Evolutionary conservation across 2,329 filamentous ascomycete genomes (phyloP).

Genomic region (Claviceps pazoutovae): DNA sequence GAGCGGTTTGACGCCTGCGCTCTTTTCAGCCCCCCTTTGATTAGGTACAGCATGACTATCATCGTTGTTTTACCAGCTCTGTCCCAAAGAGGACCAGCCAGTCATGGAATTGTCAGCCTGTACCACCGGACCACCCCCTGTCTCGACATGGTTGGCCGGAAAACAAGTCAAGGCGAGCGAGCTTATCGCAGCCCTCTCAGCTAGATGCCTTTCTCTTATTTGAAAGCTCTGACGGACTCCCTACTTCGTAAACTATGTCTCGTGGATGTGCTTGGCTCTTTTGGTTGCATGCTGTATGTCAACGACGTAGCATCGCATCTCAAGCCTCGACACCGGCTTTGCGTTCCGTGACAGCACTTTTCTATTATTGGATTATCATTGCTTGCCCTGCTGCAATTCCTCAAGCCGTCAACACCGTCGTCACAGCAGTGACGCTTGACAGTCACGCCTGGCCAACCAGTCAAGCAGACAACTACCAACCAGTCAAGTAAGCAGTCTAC

Average conservation of each 20-base stretch:
- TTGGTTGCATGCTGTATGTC: neutral
- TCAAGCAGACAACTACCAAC: neutral
- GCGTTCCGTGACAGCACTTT: neutral
- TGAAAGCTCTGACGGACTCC: neutral
- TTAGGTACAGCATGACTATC: too few species aligned
- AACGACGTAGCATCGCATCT: slow-evolving; percentile 3
- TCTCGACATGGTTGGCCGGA: slow-evolving; percentile 3
- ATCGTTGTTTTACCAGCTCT: neutral
- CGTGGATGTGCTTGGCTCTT: neutral
- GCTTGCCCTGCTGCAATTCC: neutral
- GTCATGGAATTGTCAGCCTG: neutral
- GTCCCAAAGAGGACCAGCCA: neutral
- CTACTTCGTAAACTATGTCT: neutral
- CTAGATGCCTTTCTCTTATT: neutral
- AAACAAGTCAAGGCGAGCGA: neutral
- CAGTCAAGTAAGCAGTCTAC: too few species aligned
- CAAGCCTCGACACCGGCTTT: neutral
- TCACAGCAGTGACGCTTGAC: neutral
- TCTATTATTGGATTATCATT: neutral
- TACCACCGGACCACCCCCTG: neutral
- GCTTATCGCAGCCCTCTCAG: neutral
- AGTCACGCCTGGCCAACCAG: neutral
- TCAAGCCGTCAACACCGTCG: neutral
- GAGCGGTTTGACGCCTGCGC: neutral
- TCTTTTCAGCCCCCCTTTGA: neutral